Conservation (phyloP, 2,329 filamentous ascomycete genomes). For the Falciphora oryzae region DNA sequence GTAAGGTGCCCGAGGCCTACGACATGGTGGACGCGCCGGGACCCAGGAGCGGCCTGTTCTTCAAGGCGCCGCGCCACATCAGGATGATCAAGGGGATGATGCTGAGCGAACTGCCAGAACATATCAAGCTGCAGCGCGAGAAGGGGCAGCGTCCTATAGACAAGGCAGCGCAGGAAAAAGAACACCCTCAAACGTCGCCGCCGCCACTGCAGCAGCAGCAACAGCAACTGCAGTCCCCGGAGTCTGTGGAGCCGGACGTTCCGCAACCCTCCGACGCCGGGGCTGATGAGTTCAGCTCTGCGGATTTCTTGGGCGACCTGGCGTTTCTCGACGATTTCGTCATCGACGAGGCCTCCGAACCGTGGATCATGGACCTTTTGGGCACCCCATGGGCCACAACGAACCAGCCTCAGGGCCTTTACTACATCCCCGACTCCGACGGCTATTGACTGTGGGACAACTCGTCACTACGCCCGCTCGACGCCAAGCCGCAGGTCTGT, state of each 20-base stretch:
- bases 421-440: not conserved
- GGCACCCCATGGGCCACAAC: not conserved
- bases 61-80: constrained; percentile 18
- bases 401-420: not conserved
- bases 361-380: constrained; percentile 11
- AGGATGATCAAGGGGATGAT: constrained; percentile 19
- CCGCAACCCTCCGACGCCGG: not conserved
- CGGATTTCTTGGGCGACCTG: not conserved
- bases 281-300: not conserved
- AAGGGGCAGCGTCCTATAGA: not conserved
- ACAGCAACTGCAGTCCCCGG: not conserved
- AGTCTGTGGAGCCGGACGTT: not conserved
- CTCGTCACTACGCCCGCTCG: not conserved
- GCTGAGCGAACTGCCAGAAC: constrained; percentile 14
- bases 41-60: constrained; percentile 17
- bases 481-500: not conserved
- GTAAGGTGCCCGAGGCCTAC: constrained; percentile 11
- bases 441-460: not conserved
- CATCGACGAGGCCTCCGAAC: constrained; percentile 7
- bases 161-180: not conserved
- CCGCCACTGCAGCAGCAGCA: not conserved
- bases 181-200: too few relatives aligned
- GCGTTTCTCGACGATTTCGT: constrained; percentile 5
- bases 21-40: constrained; percentile 18
- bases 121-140: not conserved